Evolutionary conservation across 2,329 filamentous ascomycete genomes (phyloP), one percentile per base, ranked within the genome.

Genomic region (Fusarium euwallaceae): DNA sequence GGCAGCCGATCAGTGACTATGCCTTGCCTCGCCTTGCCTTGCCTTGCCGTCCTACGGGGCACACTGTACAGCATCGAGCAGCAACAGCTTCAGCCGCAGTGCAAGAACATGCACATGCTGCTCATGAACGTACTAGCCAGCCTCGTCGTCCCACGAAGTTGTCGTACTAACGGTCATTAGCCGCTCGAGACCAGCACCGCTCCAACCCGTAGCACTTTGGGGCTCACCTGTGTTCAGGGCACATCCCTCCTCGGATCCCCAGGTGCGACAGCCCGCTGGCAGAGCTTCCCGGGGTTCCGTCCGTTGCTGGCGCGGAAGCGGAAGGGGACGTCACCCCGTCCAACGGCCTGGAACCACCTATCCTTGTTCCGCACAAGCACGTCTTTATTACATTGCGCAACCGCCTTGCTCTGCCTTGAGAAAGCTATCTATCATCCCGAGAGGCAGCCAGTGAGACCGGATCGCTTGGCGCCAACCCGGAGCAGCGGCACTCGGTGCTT

Each of bases 301-400:
- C 22, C 39, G 32, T 56, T 55, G 29, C 37, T 56, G 67, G 43
- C 43, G 55, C 45, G 45, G 68, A 61, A 67, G 66, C 39, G 45
- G 58, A 60, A 61, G 27, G 27, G 48, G 51, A 64, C 51, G 51
- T 48, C 55, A 61, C 63, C 63, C 56, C 64, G 64, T 41, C 62
- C 56, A 61, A 48, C n/a, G n/a, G 56, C 56, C 27, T 66, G 45
- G 66, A 51, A 66, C 32, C 43, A 51, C 22, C 6, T 32, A 62
- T 43, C 58, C 64, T 62, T 66, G 56, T 45, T 29, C 24, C 36
- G 27, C 27, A 61, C 36, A 39, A 45, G 39, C 27, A 48, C 43
- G 17, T 61, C 58, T 61, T 43, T 61, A 43, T 27, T 27, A 61
- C 39, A 51, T 62, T 62, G 60, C 60, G 60, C 41, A 62, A 51